These are phyloP conservation scores for Alternaria panax DNA, from an alignment of 2,329 filamentous ascomycete species.

Conservation along the genomic window DNA sequence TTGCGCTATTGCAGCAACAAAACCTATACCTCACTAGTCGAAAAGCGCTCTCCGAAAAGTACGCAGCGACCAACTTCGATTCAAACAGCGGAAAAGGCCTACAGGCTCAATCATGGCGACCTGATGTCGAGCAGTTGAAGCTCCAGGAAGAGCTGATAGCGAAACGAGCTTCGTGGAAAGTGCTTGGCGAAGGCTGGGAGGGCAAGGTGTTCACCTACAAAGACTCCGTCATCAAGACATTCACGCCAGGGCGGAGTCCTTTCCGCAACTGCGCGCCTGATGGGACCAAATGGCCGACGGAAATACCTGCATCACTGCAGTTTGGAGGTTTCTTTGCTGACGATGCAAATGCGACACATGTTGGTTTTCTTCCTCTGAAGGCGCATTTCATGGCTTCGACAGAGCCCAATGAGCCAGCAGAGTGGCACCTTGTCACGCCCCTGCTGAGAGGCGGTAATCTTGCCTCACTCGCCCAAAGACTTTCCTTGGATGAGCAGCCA, in stretches of 20 bases:
- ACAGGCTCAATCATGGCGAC: neutral
- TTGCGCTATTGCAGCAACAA: slow-evolving; percentile 28
- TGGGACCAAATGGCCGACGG: slow-evolving; percentile 32
- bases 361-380: slow-evolving; percentile 28
- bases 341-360: neutral
- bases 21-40: slow-evolving; percentile 27
- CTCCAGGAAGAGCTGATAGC: slow-evolving; percentile 30
- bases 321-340: slow-evolving; percentile 20
- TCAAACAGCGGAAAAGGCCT: neutral
- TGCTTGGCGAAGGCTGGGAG: slow-evolving; percentile 35
- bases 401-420: slow-evolving; percentile 13
- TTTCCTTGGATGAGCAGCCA: neutral
- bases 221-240: slow-evolving; percentile 38
- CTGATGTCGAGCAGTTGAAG: slow-evolving; percentile 14
- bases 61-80: slow-evolving; percentile 27
- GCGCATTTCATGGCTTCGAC: slow-evolving; percentile 24
- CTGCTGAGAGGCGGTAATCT: slow-evolving; percentile 25
- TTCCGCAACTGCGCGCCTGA: slow-evolving; percentile 35
- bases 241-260: slow-evolving; percentile 31
- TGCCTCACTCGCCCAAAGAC: slow-evolving; percentile 15
- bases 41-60: slow-evolving; percentile 31
- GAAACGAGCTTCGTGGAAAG: slow-evolving; percentile 27
- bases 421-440: slow-evolving; percentile 33
- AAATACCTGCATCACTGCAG: slow-evolving; percentile 35
- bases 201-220: slow-evolving; percentile 33